Evolutionary conservation across 495 filamentous ascomycete genomes (phyloP).

Genomic region (Daldinia concentrica): DNA sequence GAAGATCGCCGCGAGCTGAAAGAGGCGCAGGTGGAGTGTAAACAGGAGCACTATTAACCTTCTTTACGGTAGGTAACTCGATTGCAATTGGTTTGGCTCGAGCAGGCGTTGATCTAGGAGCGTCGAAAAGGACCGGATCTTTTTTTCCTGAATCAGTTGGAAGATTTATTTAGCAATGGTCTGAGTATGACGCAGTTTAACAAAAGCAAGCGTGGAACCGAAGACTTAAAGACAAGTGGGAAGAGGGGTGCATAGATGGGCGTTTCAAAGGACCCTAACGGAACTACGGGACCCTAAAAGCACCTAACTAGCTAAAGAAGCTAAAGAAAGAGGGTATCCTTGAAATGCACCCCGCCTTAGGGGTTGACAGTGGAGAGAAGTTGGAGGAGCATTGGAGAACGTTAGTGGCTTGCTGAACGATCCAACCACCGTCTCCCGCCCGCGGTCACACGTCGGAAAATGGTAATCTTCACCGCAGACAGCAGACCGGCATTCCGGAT

Average conservation of each 20-base stretch:
- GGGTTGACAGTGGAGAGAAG: slow-evolving; percentile 23
- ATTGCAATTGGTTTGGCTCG: slow-evolving; percentile 59
- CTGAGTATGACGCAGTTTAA: slow-evolving; percentile 36
- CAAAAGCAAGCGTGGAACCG: slow-evolving; percentile 8
- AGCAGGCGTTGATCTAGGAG: slow-evolving; percentile 38
- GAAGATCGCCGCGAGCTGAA: slow-evolving; percentile 60
- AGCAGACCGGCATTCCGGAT: slow-evolving; percentile 6
- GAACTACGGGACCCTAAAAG: not conserved
- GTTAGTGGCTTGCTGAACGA: slow-evolving; percentile 28
- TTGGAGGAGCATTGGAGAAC: not conserved
- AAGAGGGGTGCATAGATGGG: slow-evolving; percentile 17
- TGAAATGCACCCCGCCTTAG: slow-evolving; percentile 42
- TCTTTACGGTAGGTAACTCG: slow-evolving; percentile 49
- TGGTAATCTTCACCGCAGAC: slow-evolving; percentile 30
- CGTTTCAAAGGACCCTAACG: slow-evolving; percentile 21
- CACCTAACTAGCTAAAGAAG: not conserved
- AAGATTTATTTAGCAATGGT: slow-evolving; percentile 38
- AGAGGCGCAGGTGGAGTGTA: slow-evolving; percentile 56
- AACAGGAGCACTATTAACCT: slow-evolving; percentile 44
- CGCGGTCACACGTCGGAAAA: slow-evolving; percentile 27
- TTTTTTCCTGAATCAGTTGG: slow-evolving; percentile 42
- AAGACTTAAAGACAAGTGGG: slow-evolving; percentile 8
- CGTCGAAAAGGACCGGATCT: slow-evolving; percentile 34
- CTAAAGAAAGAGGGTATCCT: slow-evolving; percentile 27
- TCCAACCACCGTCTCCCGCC: slow-evolving; percentile 26